Base-by-base conservation (phyloP, 1,284 basidiomycete genomes). In the Salmacisia buchloeana region DNA sequence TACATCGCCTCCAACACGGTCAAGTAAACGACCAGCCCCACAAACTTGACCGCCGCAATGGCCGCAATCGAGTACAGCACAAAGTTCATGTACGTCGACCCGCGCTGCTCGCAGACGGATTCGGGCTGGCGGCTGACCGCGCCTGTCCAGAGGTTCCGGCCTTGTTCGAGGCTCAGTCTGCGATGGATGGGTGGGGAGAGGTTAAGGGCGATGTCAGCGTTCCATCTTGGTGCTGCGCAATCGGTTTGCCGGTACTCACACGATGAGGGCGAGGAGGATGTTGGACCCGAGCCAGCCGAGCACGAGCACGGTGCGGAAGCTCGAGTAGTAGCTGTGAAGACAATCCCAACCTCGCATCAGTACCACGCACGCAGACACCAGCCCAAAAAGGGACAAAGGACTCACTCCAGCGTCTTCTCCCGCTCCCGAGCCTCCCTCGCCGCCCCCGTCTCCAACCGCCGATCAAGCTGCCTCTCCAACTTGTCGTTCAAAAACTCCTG, bases 21-120 rank as follows among this genome's bases (percentile, higher is more conserved):
- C 29, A 54, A 38, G 12, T 39, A 60, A 18, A 33, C 21, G 23
- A 60, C 33, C 35, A 52, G 43, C 6, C 59, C 59, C 7, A 60
- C 25, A 12, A 60, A 52, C n/a, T 60, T 60, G 59, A 60, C 38
- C 9, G 59, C 59, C 5, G 59, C 43, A 25, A 60, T 45, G 38
- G 36, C 59, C 12, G 49, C 33, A 38, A 60, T 60, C 3, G 59
- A 60, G 59, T 60, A 60, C 7, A 60, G 38, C n/a, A 60, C 12
- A 38, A 60, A 60, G 38, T 54, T 60, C 59, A 60, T 60, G 25
- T 60, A 60, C 23, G 59, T 60, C 23, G 41, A 49, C 18, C 59
- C 59, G 9, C 36, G 35, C 23, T 46, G 34, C 18, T 46, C 45
- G 59, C 59, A 60, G 21, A 60, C 39, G 12, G 34, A 46, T 21